Conservation (phyloP, 192 early-diverging fungal species). For the Dissophora globulifera region DNA sequence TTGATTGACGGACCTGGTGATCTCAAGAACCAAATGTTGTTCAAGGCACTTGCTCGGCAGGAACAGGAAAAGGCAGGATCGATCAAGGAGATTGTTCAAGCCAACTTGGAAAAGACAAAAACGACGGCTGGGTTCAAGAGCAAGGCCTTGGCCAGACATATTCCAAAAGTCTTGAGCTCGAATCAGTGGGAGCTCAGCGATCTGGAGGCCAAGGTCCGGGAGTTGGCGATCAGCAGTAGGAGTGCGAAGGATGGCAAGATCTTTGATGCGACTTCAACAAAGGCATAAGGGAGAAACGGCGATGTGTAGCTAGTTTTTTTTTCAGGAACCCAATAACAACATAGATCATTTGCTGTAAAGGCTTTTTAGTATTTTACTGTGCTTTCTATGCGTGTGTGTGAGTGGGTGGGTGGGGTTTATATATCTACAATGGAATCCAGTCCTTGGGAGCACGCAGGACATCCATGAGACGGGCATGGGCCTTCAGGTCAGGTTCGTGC, state of each 20-base stretch:
- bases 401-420: neutral
- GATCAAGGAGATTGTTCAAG: slow-evolving; percentile 34
- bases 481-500: slow-evolving; percentile 73
- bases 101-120: slow-evolving; percentile 14
- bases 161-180: slow-evolving; percentile 41
- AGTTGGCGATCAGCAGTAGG: slow-evolving; percentile 15
- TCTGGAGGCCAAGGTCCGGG: slow-evolving; percentile 34
- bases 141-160: slow-evolving; percentile 36
- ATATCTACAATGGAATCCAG: slow-evolving; percentile 68
- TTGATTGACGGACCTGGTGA: slow-evolving; percentile 88
- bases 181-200: slow-evolving; percentile 49
- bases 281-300: slow-evolving; percentile 23
- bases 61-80: slow-evolving; percentile 29
- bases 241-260: slow-evolving; percentile 22
- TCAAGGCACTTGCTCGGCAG: slow-evolving; percentile 58
- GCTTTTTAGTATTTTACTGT: too few relatives aligned
- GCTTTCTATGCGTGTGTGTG: neutral
- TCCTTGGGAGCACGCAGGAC: slow-evolving; percentile 82
- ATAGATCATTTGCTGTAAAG: neutral
- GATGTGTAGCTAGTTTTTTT: too few relatives aligned
- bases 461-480: slow-evolving; percentile 74
- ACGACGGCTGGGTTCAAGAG: slow-evolving; percentile 22
- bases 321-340: too few relatives aligned
- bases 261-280: slow-evolving; percentile 46
- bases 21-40: slow-evolving; percentile 64